phyloP scores from a whole-genome alignment of 192 early-diverging fungal species.

The Entomortierella chlamydospora region DNA sequence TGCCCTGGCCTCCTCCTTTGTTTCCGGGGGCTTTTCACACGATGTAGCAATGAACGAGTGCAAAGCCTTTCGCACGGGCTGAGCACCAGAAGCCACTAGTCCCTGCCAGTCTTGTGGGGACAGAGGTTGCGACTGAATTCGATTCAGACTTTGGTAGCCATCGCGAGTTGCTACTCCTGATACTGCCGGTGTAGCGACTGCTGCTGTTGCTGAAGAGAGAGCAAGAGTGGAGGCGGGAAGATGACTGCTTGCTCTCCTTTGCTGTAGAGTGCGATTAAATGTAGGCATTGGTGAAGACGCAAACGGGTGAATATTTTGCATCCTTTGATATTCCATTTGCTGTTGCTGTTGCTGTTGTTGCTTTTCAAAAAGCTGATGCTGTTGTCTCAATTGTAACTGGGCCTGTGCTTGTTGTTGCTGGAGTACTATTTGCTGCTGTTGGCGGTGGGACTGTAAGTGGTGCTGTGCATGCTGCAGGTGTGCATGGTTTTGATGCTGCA shows the following conservation, averaged over 20 bases:
- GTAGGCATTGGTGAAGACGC: neutral
- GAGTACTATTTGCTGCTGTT: slow-evolving; percentile 11
- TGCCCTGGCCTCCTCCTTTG: slow-evolving; percentile 39
- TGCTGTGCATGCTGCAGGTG: slow-evolving; percentile 17
- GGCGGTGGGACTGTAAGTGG: neutral
- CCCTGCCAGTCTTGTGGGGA: slow-evolving; percentile 30
- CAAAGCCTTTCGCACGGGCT: slow-evolving; percentile 45
- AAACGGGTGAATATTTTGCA: neutral
- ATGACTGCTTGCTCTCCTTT: slow-evolving; percentile 17
- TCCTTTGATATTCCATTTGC: slow-evolving; percentile 18
- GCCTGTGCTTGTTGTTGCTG: slow-evolving; percentile 19
- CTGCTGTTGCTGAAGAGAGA: neutral
- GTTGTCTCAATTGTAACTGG: slow-evolving; percentile 13
- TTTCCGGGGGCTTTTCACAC: slow-evolving; percentile 43
- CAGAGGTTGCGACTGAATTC: neutral
- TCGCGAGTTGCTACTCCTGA: neutral
- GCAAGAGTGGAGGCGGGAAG: neutral
- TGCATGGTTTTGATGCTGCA: slow-evolving; percentile 1
- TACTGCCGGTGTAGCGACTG: neutral
- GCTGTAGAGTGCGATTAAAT: neutral
- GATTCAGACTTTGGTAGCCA: neutral
- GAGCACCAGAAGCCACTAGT: slow-evolving; percentile 22
- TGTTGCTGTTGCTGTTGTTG: slow-evolving; percentile 16
- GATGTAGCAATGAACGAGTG: slow-evolving; percentile 41
- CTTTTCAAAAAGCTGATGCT: slow-evolving; percentile 11